Base-by-base conservation (phyloP, 2,329 filamentous ascomycete genomes). In the Daldinia sp. region DNA sequence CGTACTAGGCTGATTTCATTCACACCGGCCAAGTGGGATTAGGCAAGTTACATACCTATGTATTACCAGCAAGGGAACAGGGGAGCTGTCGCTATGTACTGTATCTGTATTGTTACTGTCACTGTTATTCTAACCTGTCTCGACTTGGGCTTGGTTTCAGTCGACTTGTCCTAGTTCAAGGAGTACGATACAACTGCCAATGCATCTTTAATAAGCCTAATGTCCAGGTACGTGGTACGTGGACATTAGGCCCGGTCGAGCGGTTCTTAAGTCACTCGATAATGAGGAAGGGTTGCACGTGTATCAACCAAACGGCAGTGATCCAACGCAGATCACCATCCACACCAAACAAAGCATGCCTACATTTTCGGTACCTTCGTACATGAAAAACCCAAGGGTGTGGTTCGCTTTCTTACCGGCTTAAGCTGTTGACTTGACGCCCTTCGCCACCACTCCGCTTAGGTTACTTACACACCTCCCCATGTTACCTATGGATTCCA, bases 351-450 rank as follows among this genome's bases (percentile, higher is more conserved):
- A 29, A 29, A 39, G 47, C 41, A 30, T 48, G 35, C 19, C 3
- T 41, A 15, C 9, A 25, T 32, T 39, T 43, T 51, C 30, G 47
- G 21, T 47, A 50, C 29, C 19, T n/a, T 23, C 23, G 30, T 35
- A 50, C 29, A 13, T 17, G 34, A 17, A 10, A 43, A 34, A 19
- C 60, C 57, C 61, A 67, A 60, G 64, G 61, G 55, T 52, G 61
- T 67, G 61, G 64, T 67, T 64, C 64, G 54, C 54, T 63, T 59
- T 51, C 49, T 48, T 64, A 61, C 61, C 58, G 47, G 64, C 29
- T 59, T 47, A 32, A 48, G 43, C 47, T 48, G 41, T 34, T 50
- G 15, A 7, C 6, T 51, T 35, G 34, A 54, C 48, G 60, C 61
- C 39, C 53, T 64, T 61, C 50, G 64, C 61, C 64, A 60, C 61